Conservation (phyloP, 768 basidiomycete species). For the Phlegmacium glaucopus region DNA sequence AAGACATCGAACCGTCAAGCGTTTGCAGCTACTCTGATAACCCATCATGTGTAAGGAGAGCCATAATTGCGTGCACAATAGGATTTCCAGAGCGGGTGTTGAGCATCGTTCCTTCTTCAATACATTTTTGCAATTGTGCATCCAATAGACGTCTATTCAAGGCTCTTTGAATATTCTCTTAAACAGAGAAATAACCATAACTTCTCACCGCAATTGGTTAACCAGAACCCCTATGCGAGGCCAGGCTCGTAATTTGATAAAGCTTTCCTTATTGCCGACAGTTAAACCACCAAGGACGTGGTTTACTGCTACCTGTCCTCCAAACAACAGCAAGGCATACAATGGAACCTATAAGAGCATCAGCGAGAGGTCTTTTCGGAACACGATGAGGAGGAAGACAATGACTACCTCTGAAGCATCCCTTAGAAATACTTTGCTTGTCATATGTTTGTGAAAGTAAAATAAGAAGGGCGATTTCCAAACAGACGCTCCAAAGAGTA, state of each 20-base stretch:
- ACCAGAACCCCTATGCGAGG: slow-evolving; percentile 90
- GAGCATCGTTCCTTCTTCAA: slow-evolving; percentile 58
- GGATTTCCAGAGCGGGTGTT: slow-evolving; percentile 47
- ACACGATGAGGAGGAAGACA: not conserved
- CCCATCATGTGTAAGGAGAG: slow-evolving; percentile 29
- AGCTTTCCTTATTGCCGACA: slow-evolving; percentile 48
- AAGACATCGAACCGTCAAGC: not conserved
- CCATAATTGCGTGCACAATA: slow-evolving; percentile 41
- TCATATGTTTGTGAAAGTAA: slow-evolving; percentile 81
- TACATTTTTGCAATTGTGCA: slow-evolving; percentile 56
- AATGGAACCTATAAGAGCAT: slow-evolving; percentile 61
- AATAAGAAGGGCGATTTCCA: slow-evolving; percentile 81
- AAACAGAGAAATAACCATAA: not conserved
- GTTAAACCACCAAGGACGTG: slow-evolving; percentile 78
- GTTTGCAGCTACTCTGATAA: slow-evolving; percentile 18
- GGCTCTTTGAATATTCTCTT: too few species aligned
- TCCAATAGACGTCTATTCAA: slow-evolving; percentile 60
- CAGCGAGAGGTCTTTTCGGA: not conserved
- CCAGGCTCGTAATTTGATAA: slow-evolving; percentile 71
- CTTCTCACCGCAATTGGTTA: slow-evolving; percentile 72
- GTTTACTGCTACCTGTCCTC: slow-evolving; percentile 74
- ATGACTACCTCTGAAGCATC: slow-evolving; percentile 81
- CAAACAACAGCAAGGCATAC: slow-evolving; percentile 84
- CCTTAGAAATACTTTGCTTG: slow-evolving; percentile 80
- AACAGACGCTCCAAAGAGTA: slow-evolving; percentile 66